A percentile compares a stretch with the other conserved stretches of the same genome.
These are phyloP conservation scores for Thelonectria blattea DNA, from an alignment of 2,329 filamentous ascomycete species.

Conservation along the genomic window DNA sequence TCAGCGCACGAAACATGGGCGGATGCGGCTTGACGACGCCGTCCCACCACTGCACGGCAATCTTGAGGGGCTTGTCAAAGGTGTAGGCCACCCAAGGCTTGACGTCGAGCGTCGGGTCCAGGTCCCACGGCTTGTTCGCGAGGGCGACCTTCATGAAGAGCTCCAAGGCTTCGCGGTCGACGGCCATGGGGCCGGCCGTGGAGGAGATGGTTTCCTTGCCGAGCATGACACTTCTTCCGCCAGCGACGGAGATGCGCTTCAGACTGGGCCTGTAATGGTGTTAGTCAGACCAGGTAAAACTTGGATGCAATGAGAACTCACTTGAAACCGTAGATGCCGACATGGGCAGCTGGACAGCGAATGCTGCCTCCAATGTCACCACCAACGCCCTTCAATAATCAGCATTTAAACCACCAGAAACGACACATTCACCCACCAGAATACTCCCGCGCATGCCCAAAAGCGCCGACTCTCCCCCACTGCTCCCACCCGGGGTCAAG, in stretches of 20 bases:
- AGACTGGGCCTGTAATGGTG: constrained; percentile 37
- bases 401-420: background rate
- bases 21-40: constrained; percentile 66
- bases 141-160: constrained; percentile 44
- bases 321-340: constrained; percentile 46
- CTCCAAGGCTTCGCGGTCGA: constrained; percentile 44
- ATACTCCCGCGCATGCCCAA: constrained; percentile 49
- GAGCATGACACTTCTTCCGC: constrained; percentile 36
- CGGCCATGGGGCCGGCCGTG: constrained; percentile 43
- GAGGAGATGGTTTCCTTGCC: constrained; percentile 46
- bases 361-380: constrained; percentile 52
- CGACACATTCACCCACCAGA: constrained; percentile 33
- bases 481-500: constrained; percentile 67
- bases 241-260: constrained; percentile 40
- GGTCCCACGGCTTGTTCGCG: constrained; percentile 42
- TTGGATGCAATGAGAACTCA: constrained; percentile 20
- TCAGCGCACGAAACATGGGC: constrained; percentile 62
- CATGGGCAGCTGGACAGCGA: constrained; percentile 45
- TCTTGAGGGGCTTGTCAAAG: constrained; percentile 55
- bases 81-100: constrained; percentile 45
- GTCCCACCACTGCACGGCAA: constrained; percentile 67
- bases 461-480: constrained; percentile 60
- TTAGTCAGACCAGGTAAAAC: too few species aligned
- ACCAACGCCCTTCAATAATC: constrained; percentile 43
- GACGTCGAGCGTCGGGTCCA: constrained; percentile 41